Percentiles rank a stretch among this genome's conserved stretches.
phyloP scores from a whole-genome alignment of 306 rosid genomes.

The Sicyos baderoa region DNA sequence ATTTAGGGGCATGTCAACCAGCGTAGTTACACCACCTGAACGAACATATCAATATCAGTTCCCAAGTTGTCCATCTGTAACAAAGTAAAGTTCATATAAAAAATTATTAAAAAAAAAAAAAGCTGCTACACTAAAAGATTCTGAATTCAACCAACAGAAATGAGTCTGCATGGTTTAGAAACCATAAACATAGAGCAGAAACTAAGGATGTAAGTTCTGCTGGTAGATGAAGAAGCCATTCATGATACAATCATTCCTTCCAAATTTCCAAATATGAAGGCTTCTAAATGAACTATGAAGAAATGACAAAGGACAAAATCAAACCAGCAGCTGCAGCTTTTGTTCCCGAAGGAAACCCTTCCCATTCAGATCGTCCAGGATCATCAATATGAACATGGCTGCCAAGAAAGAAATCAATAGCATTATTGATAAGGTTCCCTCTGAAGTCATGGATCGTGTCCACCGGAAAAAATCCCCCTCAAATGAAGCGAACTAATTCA shows the following conservation, averaged over 20 bases:
- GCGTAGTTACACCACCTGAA: conserved; percentile 83
- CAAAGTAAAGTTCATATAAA: background rate
- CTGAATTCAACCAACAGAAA: conserved; percentile 6
- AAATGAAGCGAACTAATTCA: background rate
- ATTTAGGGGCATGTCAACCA: conserved; percentile 96
- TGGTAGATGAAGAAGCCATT: background rate
- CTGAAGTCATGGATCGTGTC: background rate
- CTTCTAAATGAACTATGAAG: background rate
- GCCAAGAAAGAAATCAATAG: conserved; percentile 21
- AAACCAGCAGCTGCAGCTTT: conserved; percentile 96
- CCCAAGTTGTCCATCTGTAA: conserved; percentile 15
- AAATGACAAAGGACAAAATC: conserved; percentile 3
- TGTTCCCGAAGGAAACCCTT: conserved; percentile 85
- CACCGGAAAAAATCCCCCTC: background rate
- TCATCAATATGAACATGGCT: conserved; percentile 95
- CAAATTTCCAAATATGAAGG: background rate
- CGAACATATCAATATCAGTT: conserved; percentile 24
- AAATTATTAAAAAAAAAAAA: background rate
- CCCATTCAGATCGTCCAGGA: conserved; percentile 93
- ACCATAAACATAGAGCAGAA: conserved; percentile 2
- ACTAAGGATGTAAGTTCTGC: background rate
- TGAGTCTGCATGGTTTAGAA: background rate
- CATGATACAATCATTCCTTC: background rate
- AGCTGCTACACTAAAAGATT: background rate
- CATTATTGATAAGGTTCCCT: background rate